These are phyloP conservation scores for Pyracantha coccinea DNA, from an alignment of 331 rosid species.

Conservation along the genomic window DNA sequence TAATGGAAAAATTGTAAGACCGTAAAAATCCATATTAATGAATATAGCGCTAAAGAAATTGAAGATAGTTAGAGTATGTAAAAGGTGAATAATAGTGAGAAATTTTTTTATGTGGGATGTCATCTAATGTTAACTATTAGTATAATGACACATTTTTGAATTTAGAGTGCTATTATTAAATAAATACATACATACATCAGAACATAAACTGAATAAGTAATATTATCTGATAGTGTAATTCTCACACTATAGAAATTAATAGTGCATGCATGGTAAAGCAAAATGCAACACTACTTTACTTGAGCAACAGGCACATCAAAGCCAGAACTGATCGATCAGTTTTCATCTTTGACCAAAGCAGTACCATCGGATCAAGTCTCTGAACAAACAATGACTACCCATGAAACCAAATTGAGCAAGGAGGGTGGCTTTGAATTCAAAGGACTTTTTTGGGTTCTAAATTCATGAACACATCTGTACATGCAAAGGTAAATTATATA, in stretches of 20 bases:
- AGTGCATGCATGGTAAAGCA: neutral
- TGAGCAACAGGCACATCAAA: neutral
- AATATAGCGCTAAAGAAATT: too few species aligned
- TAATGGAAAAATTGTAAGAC: neutral
- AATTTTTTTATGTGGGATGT: too few species aligned
- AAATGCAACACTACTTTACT: neutral
- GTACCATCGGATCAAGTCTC: neutral
- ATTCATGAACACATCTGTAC: neutral
- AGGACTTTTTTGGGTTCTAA: neutral
- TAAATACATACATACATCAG: too few species aligned
- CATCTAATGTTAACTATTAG: neutral
- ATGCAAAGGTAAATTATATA: neutral
- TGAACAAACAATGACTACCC: neutral
- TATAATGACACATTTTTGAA: neutral
- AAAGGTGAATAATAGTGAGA: too few species aligned
- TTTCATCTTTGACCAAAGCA: conserved; percentile 16
- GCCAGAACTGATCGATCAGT: conserved; percentile 2
- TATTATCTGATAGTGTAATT: neutral
- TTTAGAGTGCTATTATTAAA: too few species aligned
- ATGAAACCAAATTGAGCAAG: neutral
- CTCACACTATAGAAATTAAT: neutral
- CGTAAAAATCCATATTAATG: neutral
- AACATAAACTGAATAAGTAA: too few species aligned
- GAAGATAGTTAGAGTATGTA: too few species aligned
- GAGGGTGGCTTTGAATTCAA: neutral